Percentiles rank a stretch among this genome's conserved stretches.
Conservation (phyloP, 192 early-diverging fungal genomes). For the Coemansia sp. region DNA sequence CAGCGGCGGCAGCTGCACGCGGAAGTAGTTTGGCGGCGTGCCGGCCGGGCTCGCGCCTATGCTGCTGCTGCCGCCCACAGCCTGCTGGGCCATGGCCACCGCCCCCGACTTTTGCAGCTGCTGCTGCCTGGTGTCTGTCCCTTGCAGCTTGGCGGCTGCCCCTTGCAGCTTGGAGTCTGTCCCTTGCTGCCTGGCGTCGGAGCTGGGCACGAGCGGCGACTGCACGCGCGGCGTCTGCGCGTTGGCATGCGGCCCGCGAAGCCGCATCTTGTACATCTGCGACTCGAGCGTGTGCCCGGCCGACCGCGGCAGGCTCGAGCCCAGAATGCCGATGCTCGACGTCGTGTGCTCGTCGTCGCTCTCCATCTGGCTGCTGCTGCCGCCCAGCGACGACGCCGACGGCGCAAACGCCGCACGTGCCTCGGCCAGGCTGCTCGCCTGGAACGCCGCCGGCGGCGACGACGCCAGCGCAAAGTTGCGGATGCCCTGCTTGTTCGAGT, state of each 20-base stretch:
- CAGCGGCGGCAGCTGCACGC: constrained; percentile 45
- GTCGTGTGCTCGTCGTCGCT: constrained; percentile 15
- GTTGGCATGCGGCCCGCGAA: constrained; percentile 28
- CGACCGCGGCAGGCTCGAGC: constrained; percentile 46
- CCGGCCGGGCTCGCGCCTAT: constrained; percentile 23
- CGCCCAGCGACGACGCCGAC: neutral
- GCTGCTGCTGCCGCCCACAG: constrained; percentile 4
- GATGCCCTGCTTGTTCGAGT: constrained; percentile 52
- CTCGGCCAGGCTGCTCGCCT: constrained; percentile 11
- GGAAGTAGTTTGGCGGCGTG: constrained; percentile 52
- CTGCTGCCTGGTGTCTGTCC: neutral
- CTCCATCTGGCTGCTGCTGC: constrained; percentile 6
- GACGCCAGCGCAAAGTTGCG: constrained; percentile 53
- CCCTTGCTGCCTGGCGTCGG: neutral
- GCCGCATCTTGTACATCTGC: constrained; percentile 49
- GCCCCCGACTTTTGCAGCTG: neutral
- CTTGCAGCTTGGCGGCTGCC: neutral
- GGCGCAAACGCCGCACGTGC: neutral
- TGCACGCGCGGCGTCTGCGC: constrained; percentile 24
- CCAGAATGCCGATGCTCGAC: constrained; percentile 47
- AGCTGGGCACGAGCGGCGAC: constrained; percentile 29
- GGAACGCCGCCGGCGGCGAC: constrained; percentile 45
- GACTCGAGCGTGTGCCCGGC: constrained; percentile 44
- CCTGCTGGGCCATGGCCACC: constrained; percentile 21
- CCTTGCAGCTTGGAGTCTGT: constrained; percentile 1